These are phyloP conservation scores for Pyrus bretschneideri DNA, from an alignment of 306 rosid species.

Conservation along the genomic window DNA sequence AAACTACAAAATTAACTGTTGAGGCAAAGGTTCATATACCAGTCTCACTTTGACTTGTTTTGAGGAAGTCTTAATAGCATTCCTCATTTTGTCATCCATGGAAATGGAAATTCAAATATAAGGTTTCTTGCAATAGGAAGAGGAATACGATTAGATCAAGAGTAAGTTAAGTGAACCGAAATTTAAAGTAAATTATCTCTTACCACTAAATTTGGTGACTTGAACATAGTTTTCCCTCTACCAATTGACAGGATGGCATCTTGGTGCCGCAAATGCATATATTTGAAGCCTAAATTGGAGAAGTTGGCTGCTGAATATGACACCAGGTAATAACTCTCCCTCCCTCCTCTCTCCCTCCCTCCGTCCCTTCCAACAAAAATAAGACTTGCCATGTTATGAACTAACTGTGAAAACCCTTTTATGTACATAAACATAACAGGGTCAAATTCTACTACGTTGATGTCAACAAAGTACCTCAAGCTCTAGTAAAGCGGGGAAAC, in stretches of 20 bases:
- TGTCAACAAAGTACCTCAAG: conserved; percentile 84
- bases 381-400: neutral
- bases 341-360: neutral
- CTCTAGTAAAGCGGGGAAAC: conserved; percentile 76
- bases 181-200: neutral
- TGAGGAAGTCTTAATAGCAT: no score
- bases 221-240: neutral
- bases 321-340: conserved; percentile 36
- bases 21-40: no score
- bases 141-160: neutral
- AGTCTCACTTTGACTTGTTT: no score
- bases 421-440: conserved; percentile 21
- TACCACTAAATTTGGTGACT: neutral
- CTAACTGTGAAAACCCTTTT: neutral
- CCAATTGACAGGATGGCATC: conserved; percentile 68
- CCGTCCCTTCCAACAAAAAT: neutral
- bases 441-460: conserved; percentile 68
- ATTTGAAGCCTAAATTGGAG: conserved; percentile 91
- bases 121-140: no score
- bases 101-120: neutral
- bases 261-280: conserved; percentile 94
- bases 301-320: conserved; percentile 75
- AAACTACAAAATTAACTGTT: no score
- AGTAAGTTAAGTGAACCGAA: neutral
- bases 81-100: no score